phyloP scores from a whole-genome alignment of 352 stramenopile genomes.

The Phytophthora ohioensis region DNA sequence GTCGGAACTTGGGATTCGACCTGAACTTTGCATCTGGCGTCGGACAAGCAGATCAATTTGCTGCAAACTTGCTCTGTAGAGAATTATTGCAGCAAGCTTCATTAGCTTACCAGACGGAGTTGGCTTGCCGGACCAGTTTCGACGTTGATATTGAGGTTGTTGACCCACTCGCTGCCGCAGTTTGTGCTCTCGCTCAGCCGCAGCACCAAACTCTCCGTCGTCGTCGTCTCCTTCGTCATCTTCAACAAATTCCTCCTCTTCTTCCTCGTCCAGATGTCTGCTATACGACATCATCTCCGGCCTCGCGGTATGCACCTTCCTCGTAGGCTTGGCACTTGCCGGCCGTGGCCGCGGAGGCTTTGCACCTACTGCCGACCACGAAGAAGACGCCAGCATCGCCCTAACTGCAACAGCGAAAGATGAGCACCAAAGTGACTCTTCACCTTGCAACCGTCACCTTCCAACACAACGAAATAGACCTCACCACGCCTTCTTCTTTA shows the following conservation, averaged over 20 bases:
- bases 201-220: slow-evolving; percentile 50
- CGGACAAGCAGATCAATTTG: neutral
- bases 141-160: slow-evolving; percentile 17
- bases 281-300: slow-evolving; percentile 31
- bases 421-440: slow-evolving; percentile 26
- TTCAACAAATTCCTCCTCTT: slow-evolving; percentile 48
- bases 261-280: slow-evolving; percentile 29
- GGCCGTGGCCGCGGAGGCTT: slow-evolving; percentile 41
- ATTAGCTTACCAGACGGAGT: slow-evolving; percentile 9
- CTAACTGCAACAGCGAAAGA: slow-evolving; percentile 11
- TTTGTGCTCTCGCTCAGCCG: slow-evolving; percentile 35
- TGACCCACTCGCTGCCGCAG: slow-evolving; percentile 16
- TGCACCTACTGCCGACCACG: slow-evolving; percentile 25
- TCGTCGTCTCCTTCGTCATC: slow-evolving; percentile 45
- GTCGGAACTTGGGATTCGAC: slow-evolving; percentile 46
- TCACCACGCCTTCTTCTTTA: slow-evolving; percentile 23
- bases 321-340: slow-evolving; percentile 60
- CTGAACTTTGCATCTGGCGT: slow-evolving; percentile 21
- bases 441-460: slow-evolving; percentile 22
- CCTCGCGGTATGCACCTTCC: slow-evolving; percentile 15
- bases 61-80: neutral
- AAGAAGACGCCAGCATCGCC: slow-evolving; percentile 26
- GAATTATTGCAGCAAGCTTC: neutral
- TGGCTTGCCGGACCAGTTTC: slow-evolving; percentile 27
- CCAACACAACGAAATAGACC: neutral